Percentiles rank a stretch among this genome's conserved stretches.
Conservation (phyloP, 805 yeast species). For the Helenozyma baotianmanensis region DNA sequence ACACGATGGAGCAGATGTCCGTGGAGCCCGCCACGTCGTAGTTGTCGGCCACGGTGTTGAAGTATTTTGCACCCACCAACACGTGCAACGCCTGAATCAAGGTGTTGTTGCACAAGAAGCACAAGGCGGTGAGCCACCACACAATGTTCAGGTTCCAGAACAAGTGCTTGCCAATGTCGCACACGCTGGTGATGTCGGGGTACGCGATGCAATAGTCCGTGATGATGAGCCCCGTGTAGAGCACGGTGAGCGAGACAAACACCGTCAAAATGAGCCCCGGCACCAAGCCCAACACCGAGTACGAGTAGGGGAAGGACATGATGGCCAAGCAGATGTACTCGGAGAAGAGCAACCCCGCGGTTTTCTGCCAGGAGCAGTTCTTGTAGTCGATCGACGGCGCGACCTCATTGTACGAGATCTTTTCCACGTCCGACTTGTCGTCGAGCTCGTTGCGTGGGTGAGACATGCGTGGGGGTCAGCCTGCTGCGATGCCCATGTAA, state of each 20-base stretch:
- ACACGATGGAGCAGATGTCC: conserved; percentile 46
- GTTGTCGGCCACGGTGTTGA: conserved; percentile 48
- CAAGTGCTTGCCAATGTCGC: conserved; percentile 56
- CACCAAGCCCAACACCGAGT: conserved; percentile 53
- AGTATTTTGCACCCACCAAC: conserved; percentile 54
- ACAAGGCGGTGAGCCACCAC: conserved; percentile 54
- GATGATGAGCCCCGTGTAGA: conserved; percentile 53
- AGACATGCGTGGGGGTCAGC: too few species aligned
- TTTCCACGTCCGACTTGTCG: conserved; percentile 4
- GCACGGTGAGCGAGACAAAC: conserved; percentile 45
- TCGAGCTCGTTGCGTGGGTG: too few species aligned
- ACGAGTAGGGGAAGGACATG: conserved; percentile 65
- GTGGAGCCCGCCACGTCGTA: conserved; percentile 22
- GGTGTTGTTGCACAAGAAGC: conserved; percentile 51
- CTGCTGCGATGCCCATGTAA: too few species aligned
- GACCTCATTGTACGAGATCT: conserved; percentile 3
- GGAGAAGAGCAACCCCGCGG: conserved; percentile 55
- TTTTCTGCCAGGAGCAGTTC: conserved; percentile 53
- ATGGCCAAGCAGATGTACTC: conserved; percentile 61
- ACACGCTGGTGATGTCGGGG: conserved; percentile 49
- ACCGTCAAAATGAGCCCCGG: conserved; percentile 55
- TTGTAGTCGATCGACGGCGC: conserved; percentile 39
- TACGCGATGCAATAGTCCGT: conserved; percentile 51
- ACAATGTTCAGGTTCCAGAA: conserved; percentile 48
- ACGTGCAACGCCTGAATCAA: conserved; percentile 58